These are phyloP conservation scores for Forsythia suspensa DNA, from an alignment of 257 asterid species.

Conservation along the genomic window DNA sequence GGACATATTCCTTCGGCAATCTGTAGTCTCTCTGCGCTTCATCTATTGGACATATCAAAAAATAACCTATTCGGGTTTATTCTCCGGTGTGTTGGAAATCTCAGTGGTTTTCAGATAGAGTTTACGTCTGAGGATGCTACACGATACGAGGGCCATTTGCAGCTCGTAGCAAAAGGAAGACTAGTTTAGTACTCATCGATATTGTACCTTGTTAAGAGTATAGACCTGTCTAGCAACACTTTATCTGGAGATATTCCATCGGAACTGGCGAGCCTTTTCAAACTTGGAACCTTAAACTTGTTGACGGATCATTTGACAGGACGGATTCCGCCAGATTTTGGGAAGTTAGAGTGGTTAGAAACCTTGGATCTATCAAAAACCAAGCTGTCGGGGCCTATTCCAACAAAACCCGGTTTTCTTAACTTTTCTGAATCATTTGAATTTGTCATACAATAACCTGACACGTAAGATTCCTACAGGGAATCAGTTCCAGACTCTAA, in stretches of 20 bases:
- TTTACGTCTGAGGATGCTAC: neutral
- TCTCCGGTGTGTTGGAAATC: conserved; percentile 33
- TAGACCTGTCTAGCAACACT: conserved; percentile 35
- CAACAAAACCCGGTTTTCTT: conserved; percentile 26
- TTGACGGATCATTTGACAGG: conserved; percentile 38
- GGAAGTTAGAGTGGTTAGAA: conserved; percentile 24
- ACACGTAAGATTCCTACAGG: conserved; percentile 37
- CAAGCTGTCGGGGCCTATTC: conserved; percentile 29
- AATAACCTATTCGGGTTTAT: conserved; percentile 29
- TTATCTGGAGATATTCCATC: conserved; percentile 34
- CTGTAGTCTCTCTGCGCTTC: conserved; percentile 30
- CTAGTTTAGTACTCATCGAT: conserved; percentile 11
- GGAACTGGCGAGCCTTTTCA: conserved; percentile 19
- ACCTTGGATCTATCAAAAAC: conserved; percentile 33
- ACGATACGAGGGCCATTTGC: conserved; percentile 14
- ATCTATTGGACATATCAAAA: conserved; percentile 30
- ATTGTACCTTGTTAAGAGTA: conserved; percentile 34
- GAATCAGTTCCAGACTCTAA: conserved; percentile 28
- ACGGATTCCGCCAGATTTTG: conserved; percentile 24
- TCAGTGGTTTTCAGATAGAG: conserved; percentile 27
- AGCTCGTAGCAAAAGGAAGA: conserved; percentile 35
- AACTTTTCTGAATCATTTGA: conserved; percentile 31
- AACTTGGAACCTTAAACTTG: conserved; percentile 33
- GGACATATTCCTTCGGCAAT: conserved; percentile 28
- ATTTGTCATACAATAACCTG: conserved; percentile 35